Evolutionary conservation across 2,329 filamentous ascomycete genomes (phyloP), one percentile per base, ranked within the genome.

Genomic region (Penicillium brasilianum): DNA sequence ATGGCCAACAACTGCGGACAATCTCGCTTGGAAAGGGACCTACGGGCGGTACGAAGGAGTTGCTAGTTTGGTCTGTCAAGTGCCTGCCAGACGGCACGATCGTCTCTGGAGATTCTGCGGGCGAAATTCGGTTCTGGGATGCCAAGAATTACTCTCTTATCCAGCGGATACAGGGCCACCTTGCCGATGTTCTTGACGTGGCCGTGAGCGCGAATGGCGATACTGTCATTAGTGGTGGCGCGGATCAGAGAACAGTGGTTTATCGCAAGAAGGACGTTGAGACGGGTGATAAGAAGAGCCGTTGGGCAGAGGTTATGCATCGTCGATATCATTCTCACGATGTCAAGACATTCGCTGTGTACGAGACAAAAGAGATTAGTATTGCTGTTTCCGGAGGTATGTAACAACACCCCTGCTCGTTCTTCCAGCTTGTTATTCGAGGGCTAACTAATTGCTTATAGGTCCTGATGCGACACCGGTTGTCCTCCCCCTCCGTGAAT

Each of bases 21-120:
- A 95, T 99, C 84, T 93, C 92, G 0, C 80, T 98, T 36, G 95
- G 94, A 4, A 88, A 89, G 57, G 92, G 94, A 37, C 83, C 92
- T 11, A 81, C 82, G 8, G 91, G 90, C 48, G 91, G 91, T 7
- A 87, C 90, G 18, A 94, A 91, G 77, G 90, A 96, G 66, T 89
- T 93, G 59, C 88, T 98, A 54, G 90, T 97, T 14, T 99, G 95
- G 95, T 90, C 92, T 55, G 90, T 99, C 64, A 97, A 93, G 77
- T 92, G 90, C 72, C 83, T 98, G 34, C 87, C 90, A 10, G 90
- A 91, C 71, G 93, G 93, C 53, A 92, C 95, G 67, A 95, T 99
- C 63, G 89, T 98, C 13, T 97, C 93, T 1, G 95, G 92, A 54
- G 95, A 99, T 75, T 98, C 95, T 3, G 93, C 93, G 5, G 95